These are phyloP conservation scores for Acacia crassicarpa DNA, from an alignment of 306 rosid species.

Conservation along the genomic window DNA sequence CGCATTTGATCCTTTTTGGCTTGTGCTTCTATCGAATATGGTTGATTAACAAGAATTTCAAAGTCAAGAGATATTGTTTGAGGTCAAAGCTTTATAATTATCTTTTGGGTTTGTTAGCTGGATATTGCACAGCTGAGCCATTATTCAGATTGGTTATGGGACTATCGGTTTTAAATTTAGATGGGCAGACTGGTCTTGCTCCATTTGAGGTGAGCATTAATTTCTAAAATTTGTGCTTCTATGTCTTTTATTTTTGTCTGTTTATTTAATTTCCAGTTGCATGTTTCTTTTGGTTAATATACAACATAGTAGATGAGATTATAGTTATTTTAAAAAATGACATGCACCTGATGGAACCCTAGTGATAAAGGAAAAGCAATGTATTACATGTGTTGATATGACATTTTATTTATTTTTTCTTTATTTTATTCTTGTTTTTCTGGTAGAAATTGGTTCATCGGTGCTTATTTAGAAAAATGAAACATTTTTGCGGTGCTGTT, in stretches of 20 bases:
- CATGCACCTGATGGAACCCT: neutral
- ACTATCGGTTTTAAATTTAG: slow-evolving; percentile 73
- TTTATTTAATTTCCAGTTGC: slow-evolving; percentile 11
- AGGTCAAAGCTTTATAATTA: slow-evolving; percentile 81
- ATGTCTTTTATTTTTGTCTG: neutral
- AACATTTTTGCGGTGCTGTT: neutral
- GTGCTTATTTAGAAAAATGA: neutral
- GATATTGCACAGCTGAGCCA: slow-evolving; percentile 73
- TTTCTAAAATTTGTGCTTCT: slow-evolving; percentile 15
- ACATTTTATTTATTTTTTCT: neutral
- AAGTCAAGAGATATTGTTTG: slow-evolving; percentile 64
- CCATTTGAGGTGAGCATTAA: slow-evolving; percentile 82
- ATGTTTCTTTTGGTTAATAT: neutral
- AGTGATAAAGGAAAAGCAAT: neutral
- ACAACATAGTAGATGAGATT: neutral
- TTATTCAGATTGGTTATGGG: slow-evolving; percentile 84
- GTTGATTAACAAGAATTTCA: slow-evolving; percentile 70
- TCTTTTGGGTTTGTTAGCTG: slow-evolving; percentile 68
- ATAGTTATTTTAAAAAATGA: neutral
- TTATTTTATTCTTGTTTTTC: neutral
- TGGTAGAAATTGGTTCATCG: neutral
- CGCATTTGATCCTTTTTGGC: slow-evolving; percentile 73
- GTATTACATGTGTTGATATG: neutral
- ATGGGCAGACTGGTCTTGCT: slow-evolving; percentile 75
- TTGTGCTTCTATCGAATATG: slow-evolving; percentile 78